phyloP scores from a whole-genome alignment of 164 flowering plant species.

The Vitis rupestris region DNA sequence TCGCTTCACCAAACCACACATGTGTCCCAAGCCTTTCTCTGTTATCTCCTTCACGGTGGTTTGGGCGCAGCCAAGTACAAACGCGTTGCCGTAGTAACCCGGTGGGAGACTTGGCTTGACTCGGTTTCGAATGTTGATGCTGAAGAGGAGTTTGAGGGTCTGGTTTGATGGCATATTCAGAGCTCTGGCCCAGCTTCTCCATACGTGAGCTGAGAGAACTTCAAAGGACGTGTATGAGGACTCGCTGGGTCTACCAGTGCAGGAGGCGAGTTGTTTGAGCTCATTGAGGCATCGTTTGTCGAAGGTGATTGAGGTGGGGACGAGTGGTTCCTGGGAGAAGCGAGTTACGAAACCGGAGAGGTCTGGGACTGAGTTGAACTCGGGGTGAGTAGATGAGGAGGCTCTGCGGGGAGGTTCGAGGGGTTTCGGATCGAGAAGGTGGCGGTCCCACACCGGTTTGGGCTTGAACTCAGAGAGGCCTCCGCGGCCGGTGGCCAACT shows the following conservation, averaged over 20 bases:
- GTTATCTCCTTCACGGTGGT: constrained; percentile 38
- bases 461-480: constrained; percentile 20
- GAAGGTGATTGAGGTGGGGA: constrained; percentile 48
- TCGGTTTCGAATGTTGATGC: constrained; percentile 49
- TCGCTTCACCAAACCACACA: constrained; percentile 35
- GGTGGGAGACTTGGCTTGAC: constrained; percentile 56
- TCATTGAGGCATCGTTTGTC: constrained; percentile 16
- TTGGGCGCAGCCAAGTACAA: constrained; percentile 61
- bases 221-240: constrained; percentile 53
- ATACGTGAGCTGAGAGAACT: constrained; percentile 64
- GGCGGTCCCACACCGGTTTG: constrained; percentile 55
- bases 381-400: constrained; percentile 36
- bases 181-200: constrained; percentile 71
- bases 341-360: constrained; percentile 38
- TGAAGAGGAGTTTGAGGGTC: constrained; percentile 47
- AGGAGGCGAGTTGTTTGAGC: constrained; percentile 32
- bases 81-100: constrained; percentile 76
- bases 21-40: constrained; percentile 46
- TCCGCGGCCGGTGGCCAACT: constrained; percentile 29
- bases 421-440: constrained; percentile 37
- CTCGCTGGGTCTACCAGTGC: constrained; percentile 19
- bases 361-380: constrained; percentile 55
- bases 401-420: neutral
- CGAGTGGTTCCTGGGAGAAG: constrained; percentile 35
- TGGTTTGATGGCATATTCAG: constrained; percentile 45